A percentile compares a stretch with the other conserved stretches of the same genome.
Evolutionary conservation across 2,329 filamentous ascomycete species (phyloP).

Genomic region (Thermothelomyces thermophilus): DNA sequence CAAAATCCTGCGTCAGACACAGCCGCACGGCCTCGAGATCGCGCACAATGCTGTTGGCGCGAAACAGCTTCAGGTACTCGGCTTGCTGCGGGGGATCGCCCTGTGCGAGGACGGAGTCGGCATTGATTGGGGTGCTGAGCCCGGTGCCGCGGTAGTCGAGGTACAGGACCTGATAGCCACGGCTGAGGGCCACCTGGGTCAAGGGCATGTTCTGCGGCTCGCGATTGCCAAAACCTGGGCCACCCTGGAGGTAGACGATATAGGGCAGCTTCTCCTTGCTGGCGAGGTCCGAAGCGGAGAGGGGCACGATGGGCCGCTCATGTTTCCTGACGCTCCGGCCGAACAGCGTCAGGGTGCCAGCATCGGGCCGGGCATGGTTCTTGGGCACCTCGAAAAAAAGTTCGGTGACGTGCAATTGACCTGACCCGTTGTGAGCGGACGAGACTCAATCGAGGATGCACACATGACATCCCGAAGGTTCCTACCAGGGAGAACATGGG

Average conservation of each 20-base stretch:
- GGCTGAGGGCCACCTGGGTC: slow-evolving; percentile 64
- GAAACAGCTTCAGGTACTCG: slow-evolving; percentile 74
- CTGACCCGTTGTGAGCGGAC: slow-evolving; percentile 34
- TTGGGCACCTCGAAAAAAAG: slow-evolving; percentile 82
- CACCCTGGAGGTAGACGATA: slow-evolving; percentile 75
- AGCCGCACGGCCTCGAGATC: slow-evolving; percentile 83
- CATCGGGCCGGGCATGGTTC: slow-evolving; percentile 60
- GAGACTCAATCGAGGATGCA: neutral
- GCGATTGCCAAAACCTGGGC: slow-evolving; percentile 71
- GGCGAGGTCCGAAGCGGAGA: slow-evolving; percentile 27
- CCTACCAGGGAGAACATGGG: slow-evolving; percentile 24
- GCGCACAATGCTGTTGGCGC: slow-evolving; percentile 82
- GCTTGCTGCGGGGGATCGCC: slow-evolving; percentile 63
- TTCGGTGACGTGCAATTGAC: slow-evolving; percentile 69
- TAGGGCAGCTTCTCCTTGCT: slow-evolving; percentile 42
- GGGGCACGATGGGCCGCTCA: slow-evolving; percentile 52
- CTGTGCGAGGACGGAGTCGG: slow-evolving; percentile 59
- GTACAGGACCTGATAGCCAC: slow-evolving; percentile 77
- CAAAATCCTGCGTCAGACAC: slow-evolving; percentile 63
- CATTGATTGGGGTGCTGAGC: slow-evolving; percentile 71
- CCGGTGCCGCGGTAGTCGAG: slow-evolving; percentile 92
- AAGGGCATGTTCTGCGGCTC: slow-evolving; percentile 67
- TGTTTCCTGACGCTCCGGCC: slow-evolving; percentile 64
- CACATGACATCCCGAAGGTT: neutral
- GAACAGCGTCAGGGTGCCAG: slow-evolving; percentile 65